A percentile compares a stretch with the other conserved stretches of the same genome.
These are phyloP conservation scores for Blastobotrys indianensis DNA, from an alignment of 1,139 yeast genomes.

Conservation along the genomic window DNA sequence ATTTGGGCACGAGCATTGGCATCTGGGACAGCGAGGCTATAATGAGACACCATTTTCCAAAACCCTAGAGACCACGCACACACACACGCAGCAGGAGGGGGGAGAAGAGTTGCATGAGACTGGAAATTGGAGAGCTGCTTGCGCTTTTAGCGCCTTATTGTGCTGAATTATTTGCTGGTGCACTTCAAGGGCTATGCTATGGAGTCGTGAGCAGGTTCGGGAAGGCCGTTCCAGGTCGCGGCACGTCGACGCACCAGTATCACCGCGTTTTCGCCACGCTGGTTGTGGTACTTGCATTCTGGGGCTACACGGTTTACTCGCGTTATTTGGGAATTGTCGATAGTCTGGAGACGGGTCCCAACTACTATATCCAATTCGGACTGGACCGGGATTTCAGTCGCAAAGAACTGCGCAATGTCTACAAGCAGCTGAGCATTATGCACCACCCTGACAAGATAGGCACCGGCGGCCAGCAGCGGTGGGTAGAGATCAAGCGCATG, in stretches of 20 bases:
- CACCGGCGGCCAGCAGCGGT: conserved; percentile 18
- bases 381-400: conserved; percentile 15
- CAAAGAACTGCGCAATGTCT: conserved; percentile 20
- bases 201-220: neutral
- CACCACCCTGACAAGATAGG: conserved; percentile 35
- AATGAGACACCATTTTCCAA: too few species aligned
- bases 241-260: neutral
- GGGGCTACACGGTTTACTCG: conserved; percentile 3
- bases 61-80: too few species aligned
- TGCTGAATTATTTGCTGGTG: neutral
- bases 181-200: neutral
- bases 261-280: neutral
- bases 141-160: neutral
- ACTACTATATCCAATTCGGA: conserved; percentile 18
- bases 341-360: conserved; percentile 6
- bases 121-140: too few species aligned
- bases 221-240: neutral
- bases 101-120: too few species aligned
- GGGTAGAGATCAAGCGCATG: conserved; percentile 26
- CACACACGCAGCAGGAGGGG: too few species aligned
- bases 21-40: too few species aligned
- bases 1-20: too few species aligned
- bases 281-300: conserved; percentile 4
- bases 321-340: conserved; percentile 2
- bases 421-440: conserved; percentile 24